Base-by-base conservation (phyloP, 257 asterid species). In the Ballota nigra region DNA sequence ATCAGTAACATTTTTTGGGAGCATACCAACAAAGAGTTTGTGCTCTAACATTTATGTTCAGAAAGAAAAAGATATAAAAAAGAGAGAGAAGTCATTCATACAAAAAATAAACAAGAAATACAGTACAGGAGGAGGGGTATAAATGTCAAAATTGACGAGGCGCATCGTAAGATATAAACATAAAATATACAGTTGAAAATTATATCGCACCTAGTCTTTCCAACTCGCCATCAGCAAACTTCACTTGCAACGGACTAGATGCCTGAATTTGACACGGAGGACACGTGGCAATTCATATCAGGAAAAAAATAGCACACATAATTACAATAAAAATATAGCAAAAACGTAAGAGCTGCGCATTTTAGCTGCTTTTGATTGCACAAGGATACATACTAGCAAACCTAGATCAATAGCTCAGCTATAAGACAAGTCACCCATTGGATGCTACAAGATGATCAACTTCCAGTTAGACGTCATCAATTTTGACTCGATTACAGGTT, bases 1-100 rank as follows among this genome's bases (percentile, higher is more conserved):
- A 47, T 95, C 98, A 31, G 97, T 82, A 40, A 95, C 91, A 80
- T 86, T 88, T 82, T 92, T 95, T 4, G 98, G 98, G 47, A 95
- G 99, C 99, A 95, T 95, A 33, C 99, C 99, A 76, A 95, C 86
- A 70, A 95, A 95, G 52, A 95, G 85, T 77, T 95, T 95, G 91
- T 92, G 96, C 86, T 95, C 99, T 95, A 92, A 65, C 22, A 66
- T 74, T 73, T 74, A 70, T 41, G 31, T 67, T 20, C n/a, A 58
- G 60, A 47, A 20, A 75, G 58, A 49, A 29, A 26, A n/a, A 31
- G 52, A 41, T 41, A 56, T 28, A 49, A 61, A 80, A 61, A 43
- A 45, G 22, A 71, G 47, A 66, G 24, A 61, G 52, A 69, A 40
- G 73, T 60, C 60, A 72, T 55, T 52, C 38, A 40, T 26, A 43